These are phyloP conservation scores for Luffa acutangula DNA, from an alignment of 306 rosid species.

Conservation along the genomic window DNA sequence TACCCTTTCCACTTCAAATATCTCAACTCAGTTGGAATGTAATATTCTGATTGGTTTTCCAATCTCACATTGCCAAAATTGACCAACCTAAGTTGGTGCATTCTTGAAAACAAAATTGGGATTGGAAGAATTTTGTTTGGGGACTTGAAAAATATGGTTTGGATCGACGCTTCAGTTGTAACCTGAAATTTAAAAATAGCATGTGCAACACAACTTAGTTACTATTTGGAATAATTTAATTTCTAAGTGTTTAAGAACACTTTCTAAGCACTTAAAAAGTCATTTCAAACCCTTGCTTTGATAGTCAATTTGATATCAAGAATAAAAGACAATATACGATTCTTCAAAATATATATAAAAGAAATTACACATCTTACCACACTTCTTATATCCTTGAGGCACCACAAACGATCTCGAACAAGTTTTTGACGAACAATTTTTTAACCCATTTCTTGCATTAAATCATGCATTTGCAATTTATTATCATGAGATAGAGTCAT, in stretches of 20 bases:
- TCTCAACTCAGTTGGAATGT: background rate
- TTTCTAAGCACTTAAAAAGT: too few species aligned
- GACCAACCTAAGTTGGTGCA: constrained; percentile 9
- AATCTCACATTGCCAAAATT: background rate
- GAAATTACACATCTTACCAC: constrained; percentile 3
- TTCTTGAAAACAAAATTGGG: background rate
- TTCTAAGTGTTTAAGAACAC: too few species aligned
- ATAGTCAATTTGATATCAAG: background rate
- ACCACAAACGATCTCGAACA: constrained; percentile 14
- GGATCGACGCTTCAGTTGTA: background rate
- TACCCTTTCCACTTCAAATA: constrained; percentile 3
- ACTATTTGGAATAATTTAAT: too few species aligned
- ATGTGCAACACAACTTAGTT: background rate
- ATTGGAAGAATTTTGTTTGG: too few species aligned
- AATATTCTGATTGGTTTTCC: background rate
- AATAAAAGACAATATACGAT: too few species aligned
- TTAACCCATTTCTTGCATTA: constrained; percentile 21
- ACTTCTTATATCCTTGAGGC: background rate
- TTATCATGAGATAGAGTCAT: background rate
- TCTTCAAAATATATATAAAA: too few species aligned
- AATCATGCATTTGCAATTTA: constrained; percentile 17
- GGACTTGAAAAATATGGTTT: background rate
- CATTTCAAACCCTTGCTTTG: too few species aligned
- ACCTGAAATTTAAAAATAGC: background rate
- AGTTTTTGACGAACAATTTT: constrained; percentile 13